Evolutionary conservation across 208 protist species (phyloP).

Genomic region (Phytomonas francai): DNA sequence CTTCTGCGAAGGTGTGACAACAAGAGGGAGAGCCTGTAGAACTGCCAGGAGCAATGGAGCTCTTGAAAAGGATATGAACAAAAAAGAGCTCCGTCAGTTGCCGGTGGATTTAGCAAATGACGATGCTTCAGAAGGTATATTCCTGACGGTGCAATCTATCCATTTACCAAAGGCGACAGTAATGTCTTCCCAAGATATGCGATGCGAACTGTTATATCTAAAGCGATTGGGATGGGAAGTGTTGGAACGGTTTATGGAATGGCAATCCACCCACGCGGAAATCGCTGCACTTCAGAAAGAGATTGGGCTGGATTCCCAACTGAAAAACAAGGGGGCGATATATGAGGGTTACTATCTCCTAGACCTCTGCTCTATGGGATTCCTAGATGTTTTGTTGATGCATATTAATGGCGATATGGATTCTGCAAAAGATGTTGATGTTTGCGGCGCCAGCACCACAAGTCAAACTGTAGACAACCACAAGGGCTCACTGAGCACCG

Average conservation of each 20-base stretch:
- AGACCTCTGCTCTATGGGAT: constrained; percentile 50
- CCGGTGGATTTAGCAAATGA: background rate
- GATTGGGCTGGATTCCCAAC: constrained; percentile 1
- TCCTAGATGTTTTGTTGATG: constrained; percentile 55
- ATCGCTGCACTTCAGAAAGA: background rate
- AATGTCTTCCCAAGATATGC: constrained; percentile 8
- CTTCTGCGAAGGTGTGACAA: constrained; percentile 8
- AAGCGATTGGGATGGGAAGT: constrained; percentile 73
- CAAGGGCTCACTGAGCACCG: constrained; percentile 25
- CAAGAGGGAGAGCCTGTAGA: constrained; percentile 20
- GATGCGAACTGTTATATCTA: constrained; percentile 49
- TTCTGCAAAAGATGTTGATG: constrained; percentile 19
- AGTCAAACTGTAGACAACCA: constrained; percentile 20
- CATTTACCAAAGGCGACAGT: background rate
- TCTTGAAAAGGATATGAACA: background rate
- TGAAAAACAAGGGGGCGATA: background rate
- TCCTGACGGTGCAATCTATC: background rate
- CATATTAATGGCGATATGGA: constrained; percentile 16
- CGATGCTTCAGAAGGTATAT: background rate
- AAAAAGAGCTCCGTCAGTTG: background rate
- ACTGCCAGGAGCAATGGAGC: constrained; percentile 30
- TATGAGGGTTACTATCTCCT: constrained; percentile 23
- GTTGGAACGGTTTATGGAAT: constrained; percentile 50
- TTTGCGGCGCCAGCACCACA: constrained; percentile 28
- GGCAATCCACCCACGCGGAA: constrained; percentile 45